Base-by-base conservation (phyloP, 306 rosid genomes). In the Senna tora region DNA sequence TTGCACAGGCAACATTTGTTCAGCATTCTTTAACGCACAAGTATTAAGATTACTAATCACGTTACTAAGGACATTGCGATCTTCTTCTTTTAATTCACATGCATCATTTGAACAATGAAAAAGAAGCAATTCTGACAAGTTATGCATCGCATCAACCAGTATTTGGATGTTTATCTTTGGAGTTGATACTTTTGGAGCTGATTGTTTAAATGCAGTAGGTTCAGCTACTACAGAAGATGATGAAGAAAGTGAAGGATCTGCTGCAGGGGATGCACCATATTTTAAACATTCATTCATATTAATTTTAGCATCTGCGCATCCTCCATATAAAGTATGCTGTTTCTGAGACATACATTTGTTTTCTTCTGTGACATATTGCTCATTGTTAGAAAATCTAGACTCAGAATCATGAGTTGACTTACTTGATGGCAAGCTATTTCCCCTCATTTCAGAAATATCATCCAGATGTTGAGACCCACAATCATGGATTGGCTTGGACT, bases 61-160 rank as follows among this genome's bases (percentile, higher is more conserved):
- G 52, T 76, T 38, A 71, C 75, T 74, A 74, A 95, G 86, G 66
- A 75, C 34, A 69, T 30, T 77, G 28, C 38, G 59, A 52, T 91
- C 90, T 64, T 64, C 75, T 64, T 85, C 81, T 81, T 80, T 81
- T 69, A 91, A 76, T 60, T 77, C 86, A 75, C 33, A 65, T 20
- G 34, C 54, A 66, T 81, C 80, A 76, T 74, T 81, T 49, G 66
- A 63, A 80, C 87, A 84, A 77, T 88, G 85, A 67, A 17, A 45
- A 68, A 89, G 81, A 78, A 95, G 93, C 73, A 84, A 49, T 17
- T 89, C 92, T 52, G 97, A 89, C 76, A 88, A 50, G 72, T 80
- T 84, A 54, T 74, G 83, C 80, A 95, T 74, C 4, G 77, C 78
- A 67, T 79, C 77, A 67, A 91, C 80, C 83, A 95, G 76, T 79